Conservation (phyloP, 2,329 filamentous ascomycete species). For the Beauveria bassiana region DNA sequence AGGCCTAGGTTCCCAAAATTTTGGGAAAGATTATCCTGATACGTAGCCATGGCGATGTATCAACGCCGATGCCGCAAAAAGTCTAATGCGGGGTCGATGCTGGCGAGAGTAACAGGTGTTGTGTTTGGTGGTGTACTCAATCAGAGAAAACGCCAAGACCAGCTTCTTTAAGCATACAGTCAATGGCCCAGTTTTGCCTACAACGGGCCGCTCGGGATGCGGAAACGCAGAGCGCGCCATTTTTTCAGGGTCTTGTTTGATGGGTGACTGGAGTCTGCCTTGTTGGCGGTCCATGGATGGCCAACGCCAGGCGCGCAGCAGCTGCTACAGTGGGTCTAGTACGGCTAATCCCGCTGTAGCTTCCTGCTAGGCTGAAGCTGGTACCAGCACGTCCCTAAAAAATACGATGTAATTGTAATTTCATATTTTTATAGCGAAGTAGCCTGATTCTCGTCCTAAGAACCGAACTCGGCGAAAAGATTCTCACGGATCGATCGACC, state of each 20-base stretch:
- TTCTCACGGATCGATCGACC: too few relatives aligned
- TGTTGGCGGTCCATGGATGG: not conserved
- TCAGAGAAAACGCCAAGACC: not conserved
- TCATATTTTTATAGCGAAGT: too few relatives aligned
- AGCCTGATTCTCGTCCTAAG: too few relatives aligned
- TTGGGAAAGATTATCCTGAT: slow-evolving; percentile 9
- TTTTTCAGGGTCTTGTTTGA: not conserved
- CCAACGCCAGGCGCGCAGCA: not conserved
- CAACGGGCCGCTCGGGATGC: slow-evolving; percentile 6
- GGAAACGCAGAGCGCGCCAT: not conserved
- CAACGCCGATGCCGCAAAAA: not conserved
- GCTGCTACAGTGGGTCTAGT: not conserved
- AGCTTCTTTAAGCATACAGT: not conserved
- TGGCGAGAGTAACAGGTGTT: not conserved
- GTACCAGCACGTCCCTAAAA: too few relatives aligned
- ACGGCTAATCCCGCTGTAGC: too few relatives aligned
- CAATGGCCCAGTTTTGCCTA: not conserved
- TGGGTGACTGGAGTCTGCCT: not conserved
- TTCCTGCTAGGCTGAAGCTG: too few relatives aligned
- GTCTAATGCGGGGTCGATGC: not conserved
- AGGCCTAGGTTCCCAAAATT: slow-evolving; percentile 10
- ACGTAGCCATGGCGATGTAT: slow-evolving; percentile 1
- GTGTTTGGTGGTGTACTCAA: not conserved
- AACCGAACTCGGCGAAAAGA: too few relatives aligned
- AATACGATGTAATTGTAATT: too few relatives aligned